phyloP scores from a whole-genome alignment of 116 monocot species.

The Iris pallida region DNA sequence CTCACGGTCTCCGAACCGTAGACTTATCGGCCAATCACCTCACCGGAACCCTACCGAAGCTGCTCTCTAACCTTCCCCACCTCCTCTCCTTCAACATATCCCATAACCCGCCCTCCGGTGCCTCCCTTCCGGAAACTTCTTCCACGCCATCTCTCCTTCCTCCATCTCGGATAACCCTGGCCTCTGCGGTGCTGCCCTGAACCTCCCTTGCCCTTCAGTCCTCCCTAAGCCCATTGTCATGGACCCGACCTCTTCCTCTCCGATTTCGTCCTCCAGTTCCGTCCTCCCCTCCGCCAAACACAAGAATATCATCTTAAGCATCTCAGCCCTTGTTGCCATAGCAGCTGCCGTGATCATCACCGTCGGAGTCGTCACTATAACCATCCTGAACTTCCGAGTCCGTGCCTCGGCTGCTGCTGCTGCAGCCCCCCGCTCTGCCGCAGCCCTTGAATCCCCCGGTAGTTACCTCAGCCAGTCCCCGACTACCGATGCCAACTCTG shows the following conservation, averaged over 20 bases:
- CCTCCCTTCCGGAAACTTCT: constrained; percentile 51
- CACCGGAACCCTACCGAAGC: constrained; percentile 38
- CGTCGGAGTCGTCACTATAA: constrained; percentile 44
- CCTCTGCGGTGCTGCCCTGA: constrained; percentile 47
- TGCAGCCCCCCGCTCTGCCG: constrained; percentile 13
- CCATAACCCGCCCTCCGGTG: constrained; percentile 41
- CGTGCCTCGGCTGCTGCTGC: constrained; percentile 24
- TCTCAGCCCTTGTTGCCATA: constrained; percentile 56
- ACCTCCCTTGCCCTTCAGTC: constrained; percentile 41
- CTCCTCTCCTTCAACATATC: constrained; percentile 57
- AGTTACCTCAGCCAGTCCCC: constrained; percentile 34
- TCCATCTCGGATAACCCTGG: constrained; percentile 43
- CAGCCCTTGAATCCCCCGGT: constrained; percentile 14
- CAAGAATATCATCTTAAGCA: constrained; percentile 52
- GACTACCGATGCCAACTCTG: constrained; percentile 36
- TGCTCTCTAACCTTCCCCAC: constrained; percentile 38
- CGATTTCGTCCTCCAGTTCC: background rate
- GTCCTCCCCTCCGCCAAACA: constrained; percentile 15
- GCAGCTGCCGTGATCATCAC: constrained; percentile 42
- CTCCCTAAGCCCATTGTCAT: constrained; percentile 66
- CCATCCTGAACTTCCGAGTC: constrained; percentile 37
- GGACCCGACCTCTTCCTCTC: constrained; percentile 43
- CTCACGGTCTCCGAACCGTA: constrained; percentile 31
- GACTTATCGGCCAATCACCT: constrained; percentile 48
- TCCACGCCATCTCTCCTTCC: constrained; percentile 41